Conservation (phyloP, 352 stramenopile genomes). For the Phytophthora pinifolia region DNA sequence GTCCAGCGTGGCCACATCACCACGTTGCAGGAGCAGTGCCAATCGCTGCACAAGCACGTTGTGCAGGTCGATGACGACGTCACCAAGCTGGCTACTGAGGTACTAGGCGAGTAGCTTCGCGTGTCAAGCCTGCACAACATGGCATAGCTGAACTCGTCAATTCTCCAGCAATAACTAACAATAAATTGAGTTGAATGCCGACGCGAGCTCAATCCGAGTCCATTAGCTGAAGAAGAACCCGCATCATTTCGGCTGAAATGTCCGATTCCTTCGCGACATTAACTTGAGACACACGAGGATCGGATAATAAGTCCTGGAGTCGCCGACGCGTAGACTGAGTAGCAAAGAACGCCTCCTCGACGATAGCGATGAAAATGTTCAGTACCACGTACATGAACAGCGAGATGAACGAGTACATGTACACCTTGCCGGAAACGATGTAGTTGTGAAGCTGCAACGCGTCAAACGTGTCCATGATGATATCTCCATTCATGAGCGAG, state of each 20-base stretch:
- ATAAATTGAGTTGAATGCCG: slow-evolving; percentile 13
- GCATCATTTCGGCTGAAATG: slow-evolving; percentile 60
- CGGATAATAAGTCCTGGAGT: slow-evolving; percentile 60
- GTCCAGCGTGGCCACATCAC: slow-evolving; percentile 83
- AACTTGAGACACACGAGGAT: slow-evolving; percentile 39
- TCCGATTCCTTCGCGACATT: slow-evolving; percentile 43
- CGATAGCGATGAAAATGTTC: slow-evolving; percentile 92
- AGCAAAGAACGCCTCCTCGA: slow-evolving; percentile 92
- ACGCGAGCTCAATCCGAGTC: slow-evolving; percentile 26
- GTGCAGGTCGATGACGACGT: slow-evolving; percentile 86
- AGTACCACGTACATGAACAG: slow-evolving; percentile 94
- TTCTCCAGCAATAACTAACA: slow-evolving; percentile 20
- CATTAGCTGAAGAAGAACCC: slow-evolving; percentile 47
- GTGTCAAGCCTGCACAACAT: neutral
- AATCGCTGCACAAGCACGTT: slow-evolving; percentile 84
- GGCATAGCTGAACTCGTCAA: slow-evolving; percentile 1
- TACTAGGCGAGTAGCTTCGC: slow-evolving; percentile 60
- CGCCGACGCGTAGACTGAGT: slow-evolving; percentile 63
- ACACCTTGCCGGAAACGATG: slow-evolving; percentile 67
- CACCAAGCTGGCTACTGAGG: slow-evolving; percentile 79
- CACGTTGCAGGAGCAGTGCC: slow-evolving; percentile 81
- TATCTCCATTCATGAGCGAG: slow-evolving; percentile 90
- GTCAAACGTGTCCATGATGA: slow-evolving; percentile 91
- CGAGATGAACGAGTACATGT: slow-evolving; percentile 88
- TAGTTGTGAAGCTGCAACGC: slow-evolving; percentile 76